A percentile compares a stretch with the other conserved stretches of the same genome.
Conservation (phyloP, 2,329 filamentous ascomycete species). For the Fusarium irregulare region DNA sequence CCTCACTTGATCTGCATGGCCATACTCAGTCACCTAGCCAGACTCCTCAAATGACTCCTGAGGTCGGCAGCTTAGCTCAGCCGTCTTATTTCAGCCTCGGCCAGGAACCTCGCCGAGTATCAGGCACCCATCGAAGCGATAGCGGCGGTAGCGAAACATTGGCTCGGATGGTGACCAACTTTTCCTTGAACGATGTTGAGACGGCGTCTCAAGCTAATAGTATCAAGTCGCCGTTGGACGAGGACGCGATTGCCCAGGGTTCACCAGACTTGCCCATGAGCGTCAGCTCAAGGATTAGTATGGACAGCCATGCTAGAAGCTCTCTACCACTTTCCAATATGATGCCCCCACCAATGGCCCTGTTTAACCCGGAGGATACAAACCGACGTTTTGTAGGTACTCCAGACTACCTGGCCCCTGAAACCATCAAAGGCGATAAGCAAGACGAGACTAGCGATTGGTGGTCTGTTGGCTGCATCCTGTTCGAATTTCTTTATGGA, state of each 20-base stretch:
- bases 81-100: conserved; percentile 93
- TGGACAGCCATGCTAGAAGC: conserved; percentile 50
- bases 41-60: conserved; percentile 88
- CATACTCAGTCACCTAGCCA: conserved; percentile 79
- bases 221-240: conserved; percentile 73
- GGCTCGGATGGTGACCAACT: conserved; percentile 82
- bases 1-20: conserved; percentile 89
- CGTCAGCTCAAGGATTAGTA: conserved; percentile 46
- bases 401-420: conserved; percentile 94
- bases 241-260: conserved; percentile 77
- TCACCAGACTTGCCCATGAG: conserved; percentile 79
- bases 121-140: conserved; percentile 84
- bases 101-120: conserved; percentile 75
- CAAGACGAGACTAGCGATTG: conserved; percentile 99
- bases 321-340: conserved; percentile 67
- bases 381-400: conserved; percentile 95
- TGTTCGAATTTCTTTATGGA: conserved; percentile 96
- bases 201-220: conserved; percentile 57
- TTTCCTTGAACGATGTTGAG: conserved; percentile 76
- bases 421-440: conserved; percentile 93
- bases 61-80: conserved; percentile 73
- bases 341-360: conserved; percentile 90
- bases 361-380: conserved; percentile 95
- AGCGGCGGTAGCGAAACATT: conserved; percentile 91
- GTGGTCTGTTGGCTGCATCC: conserved; percentile 99